Evolutionary conservation across 176 grass and related monocot genomes (phyloP), one percentile per base, ranked within the genome.

Genomic region (Oryza coarctata): DNA sequence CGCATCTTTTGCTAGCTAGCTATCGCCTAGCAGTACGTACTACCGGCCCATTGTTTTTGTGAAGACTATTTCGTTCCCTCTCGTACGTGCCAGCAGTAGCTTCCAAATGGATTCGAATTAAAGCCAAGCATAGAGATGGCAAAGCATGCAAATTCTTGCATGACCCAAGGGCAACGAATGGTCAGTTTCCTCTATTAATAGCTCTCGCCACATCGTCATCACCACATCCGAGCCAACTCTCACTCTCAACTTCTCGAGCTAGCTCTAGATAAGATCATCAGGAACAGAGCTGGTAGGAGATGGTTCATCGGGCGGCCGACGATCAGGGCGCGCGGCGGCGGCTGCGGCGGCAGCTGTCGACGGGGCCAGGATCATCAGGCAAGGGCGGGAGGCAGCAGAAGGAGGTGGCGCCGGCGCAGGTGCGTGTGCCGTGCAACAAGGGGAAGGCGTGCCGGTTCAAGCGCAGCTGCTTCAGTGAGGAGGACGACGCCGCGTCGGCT

Each of bases 401-500:
- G 63, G 45, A 39, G 75, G 35, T 61, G 75, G 75, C 70, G 47
- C 32, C 57, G 78, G 65, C 71, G 84, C 34, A 72, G 32, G 65
- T 83, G 83, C 89, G 69, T 87, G 82, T 97, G 87, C 90, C 83
- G 30, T 86, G 90, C 81, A 90, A 75, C 88, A 95, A 92, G 79
- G 93, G 71, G 28, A 94, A 89, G 76, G 88, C 88, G 28, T 93
- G 88, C 83, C 88, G 91, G 84, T 97, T 97, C 88, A 97, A 97
- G 88, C 91, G 90, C 60, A 92, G 81, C 85, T 87, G 90, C 85
- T 97, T 92, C 86, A 97, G 79, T 79, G 86, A 94, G 68, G 95
- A 97, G 72, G 88, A 94, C 0, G 86, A 94, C 76, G 95, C 63
- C 5, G 81, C 86, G 12, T 86, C 90, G 62, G 92, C 90, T 76